Evolutionary conservation across 768 basidiomycete genomes (phyloP).

Genomic region (Solioccasus polychromus): DNA sequence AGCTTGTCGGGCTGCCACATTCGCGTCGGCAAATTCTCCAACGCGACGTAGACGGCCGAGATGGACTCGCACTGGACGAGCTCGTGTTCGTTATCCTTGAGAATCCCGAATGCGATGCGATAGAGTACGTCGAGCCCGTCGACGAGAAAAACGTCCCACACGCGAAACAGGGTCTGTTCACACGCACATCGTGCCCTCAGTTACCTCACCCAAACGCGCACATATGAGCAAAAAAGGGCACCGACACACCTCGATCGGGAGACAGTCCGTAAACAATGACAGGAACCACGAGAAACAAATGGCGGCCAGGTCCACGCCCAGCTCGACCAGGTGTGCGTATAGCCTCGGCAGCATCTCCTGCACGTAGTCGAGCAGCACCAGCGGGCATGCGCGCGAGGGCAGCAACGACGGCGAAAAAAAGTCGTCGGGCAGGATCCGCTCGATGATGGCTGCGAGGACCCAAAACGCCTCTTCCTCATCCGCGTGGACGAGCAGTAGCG

Average conservation of each 20-base stretch:
- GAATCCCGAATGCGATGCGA: constrained; percentile 83
- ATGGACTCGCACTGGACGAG: constrained; percentile 82
- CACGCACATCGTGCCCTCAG: background rate
- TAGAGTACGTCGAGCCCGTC: constrained; percentile 91
- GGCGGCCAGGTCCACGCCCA: constrained; percentile 88
- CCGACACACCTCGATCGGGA: constrained; percentile 82
- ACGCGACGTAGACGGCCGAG: constrained; percentile 82
- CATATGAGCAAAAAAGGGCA: background rate
- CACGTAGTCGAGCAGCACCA: constrained; percentile 87
- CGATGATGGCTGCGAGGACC: constrained; percentile 87
- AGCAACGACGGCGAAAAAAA: constrained; percentile 93
- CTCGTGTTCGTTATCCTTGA: constrained; percentile 81
- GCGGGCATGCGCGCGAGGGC: constrained; percentile 90
- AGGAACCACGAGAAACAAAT: constrained; percentile 99
- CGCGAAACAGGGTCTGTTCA: constrained; percentile 83
- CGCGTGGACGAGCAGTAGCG: constrained; percentile 85
- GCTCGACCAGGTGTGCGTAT: constrained; percentile 66
- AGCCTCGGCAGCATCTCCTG: constrained; percentile 74
- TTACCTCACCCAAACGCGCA: background rate
- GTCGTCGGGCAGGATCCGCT: constrained; percentile 83
- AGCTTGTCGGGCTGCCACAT: constrained; percentile 94
- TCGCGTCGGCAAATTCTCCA: constrained; percentile 86
- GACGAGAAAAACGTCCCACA: constrained; percentile 95
- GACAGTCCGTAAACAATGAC: constrained; percentile 91
- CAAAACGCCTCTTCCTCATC: constrained; percentile 98